Conservation (phyloP, 345 rosid genomes). For the Ricinus communis region DNA sequence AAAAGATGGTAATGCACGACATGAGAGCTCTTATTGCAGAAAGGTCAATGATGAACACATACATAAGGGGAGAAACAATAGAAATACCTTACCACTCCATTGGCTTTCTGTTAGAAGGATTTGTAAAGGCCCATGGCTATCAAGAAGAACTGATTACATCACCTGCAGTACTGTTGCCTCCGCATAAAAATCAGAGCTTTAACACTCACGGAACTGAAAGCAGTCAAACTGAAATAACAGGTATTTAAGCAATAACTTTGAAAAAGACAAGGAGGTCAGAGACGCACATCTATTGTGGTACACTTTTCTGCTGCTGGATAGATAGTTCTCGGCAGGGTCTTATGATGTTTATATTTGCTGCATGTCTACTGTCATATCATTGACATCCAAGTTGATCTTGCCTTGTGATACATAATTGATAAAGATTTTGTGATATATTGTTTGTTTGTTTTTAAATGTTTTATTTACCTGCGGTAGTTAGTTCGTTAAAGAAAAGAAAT, state of each 20-base stretch:
- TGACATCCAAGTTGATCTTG: too few species aligned
- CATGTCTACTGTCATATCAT: too few species aligned
- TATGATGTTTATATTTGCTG: too few species aligned
- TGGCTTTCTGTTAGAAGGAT: constrained; percentile 84
- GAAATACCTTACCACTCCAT: constrained; percentile 58
- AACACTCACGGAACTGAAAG: constrained; percentile 21
- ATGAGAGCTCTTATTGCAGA: constrained; percentile 70
- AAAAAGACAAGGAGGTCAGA: too few species aligned
- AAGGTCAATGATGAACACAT: constrained; percentile 57
- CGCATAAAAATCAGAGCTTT: constrained; percentile 52
- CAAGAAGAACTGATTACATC: constrained; percentile 60
- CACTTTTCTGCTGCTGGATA: too few species aligned
- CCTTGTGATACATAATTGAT: too few species aligned
- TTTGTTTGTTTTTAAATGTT: too few species aligned
- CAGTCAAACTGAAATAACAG: constrained; percentile 44
- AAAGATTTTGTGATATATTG: too few species aligned
- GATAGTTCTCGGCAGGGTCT: too few species aligned
- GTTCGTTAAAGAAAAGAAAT: too few species aligned
- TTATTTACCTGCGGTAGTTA: too few species aligned
- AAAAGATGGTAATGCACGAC: constrained; percentile 74
- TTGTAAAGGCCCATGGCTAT: constrained; percentile 49
- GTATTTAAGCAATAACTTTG: constrained; percentile 28
- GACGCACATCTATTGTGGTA: background rate
- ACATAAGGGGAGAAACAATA: constrained; percentile 64
- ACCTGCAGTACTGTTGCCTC: constrained; percentile 63